Evolutionary conservation across 2,329 filamentous ascomycete species (phyloP).

Genomic region (Ascochyta rabiei): DNA sequence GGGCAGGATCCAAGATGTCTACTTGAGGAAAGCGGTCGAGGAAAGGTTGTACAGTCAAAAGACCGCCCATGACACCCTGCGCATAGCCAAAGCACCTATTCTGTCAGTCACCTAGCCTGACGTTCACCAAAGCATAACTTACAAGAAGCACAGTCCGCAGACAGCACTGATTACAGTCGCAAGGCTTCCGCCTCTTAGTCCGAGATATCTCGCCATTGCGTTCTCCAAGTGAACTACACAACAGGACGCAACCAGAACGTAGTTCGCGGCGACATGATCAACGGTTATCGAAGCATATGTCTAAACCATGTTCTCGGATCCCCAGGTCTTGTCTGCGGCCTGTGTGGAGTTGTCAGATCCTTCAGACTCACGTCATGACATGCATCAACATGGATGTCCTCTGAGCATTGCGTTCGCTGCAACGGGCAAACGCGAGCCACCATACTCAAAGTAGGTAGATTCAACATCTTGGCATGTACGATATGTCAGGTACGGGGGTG

Average conservation of each 20-base stretch:
- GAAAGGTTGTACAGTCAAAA: slow-evolving; percentile 72
- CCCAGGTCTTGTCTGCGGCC: not conserved
- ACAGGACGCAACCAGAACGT: not conserved
- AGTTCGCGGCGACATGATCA: not conserved
- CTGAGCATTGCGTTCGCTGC: not conserved
- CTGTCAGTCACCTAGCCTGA: slow-evolving; percentile 15
- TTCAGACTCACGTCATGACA: slow-evolving; percentile 16
- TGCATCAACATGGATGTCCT: not conserved
- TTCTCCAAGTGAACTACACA: slow-evolving; percentile 5
- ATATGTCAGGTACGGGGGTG: slow-evolving; percentile 14
- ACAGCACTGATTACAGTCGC: slow-evolving; percentile 31
- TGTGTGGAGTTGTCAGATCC: slow-evolving; percentile 2
- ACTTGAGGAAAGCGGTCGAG: slow-evolving; percentile 46
- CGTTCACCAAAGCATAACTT: slow-evolving; percentile 4
- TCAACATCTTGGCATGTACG: not conserved
- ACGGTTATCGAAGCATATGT: slow-evolving; percentile 7
- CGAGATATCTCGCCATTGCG: slow-evolving; percentile 32
- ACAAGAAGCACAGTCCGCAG: slow-evolving; percentile 40
- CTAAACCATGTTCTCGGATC: slow-evolving; percentile 4
- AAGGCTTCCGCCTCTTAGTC: slow-evolving; percentile 27
- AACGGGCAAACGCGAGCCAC: not conserved
- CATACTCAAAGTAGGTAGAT: not conserved
- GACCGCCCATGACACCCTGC: slow-evolving; percentile 68
- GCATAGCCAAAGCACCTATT: slow-evolving; percentile 64
- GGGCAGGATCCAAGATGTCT: slow-evolving; percentile 27